Evolutionary conservation across 1,284 basidiomycete species (phyloP).

Genomic region (Fomes fomentarius): DNA sequence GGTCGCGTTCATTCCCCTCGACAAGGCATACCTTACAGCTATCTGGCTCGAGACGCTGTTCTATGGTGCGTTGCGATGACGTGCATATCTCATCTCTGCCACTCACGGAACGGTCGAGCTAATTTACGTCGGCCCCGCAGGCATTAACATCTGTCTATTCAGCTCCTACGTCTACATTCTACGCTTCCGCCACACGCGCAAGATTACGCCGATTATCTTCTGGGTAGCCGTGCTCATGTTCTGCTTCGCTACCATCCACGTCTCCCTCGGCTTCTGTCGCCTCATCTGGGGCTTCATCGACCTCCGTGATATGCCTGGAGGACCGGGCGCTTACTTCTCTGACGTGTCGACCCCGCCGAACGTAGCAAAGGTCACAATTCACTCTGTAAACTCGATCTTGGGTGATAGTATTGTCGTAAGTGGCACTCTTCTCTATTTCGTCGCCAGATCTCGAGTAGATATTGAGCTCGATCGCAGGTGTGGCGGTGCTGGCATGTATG

Average conservation of each 20-base stretch:
- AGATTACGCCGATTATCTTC: slow-evolving; percentile 37
- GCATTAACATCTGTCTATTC: slow-evolving; percentile 42
- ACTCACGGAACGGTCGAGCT: no score
- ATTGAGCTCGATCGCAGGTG: slow-evolving; percentile 26
- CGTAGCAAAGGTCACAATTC: slow-evolving; percentile 43
- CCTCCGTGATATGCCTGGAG: slow-evolving; percentile 36
- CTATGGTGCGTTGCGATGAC: slow-evolving; percentile 37
- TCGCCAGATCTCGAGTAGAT: background rate
- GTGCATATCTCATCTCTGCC: no score
- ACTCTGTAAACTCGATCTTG: slow-evolving; percentile 40
- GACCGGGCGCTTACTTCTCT: slow-evolving; percentile 41
- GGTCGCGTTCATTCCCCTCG: slow-evolving; percentile 32
- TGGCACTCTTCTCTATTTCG: no score
- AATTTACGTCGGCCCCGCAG: no score
- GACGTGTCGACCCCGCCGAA: slow-evolving; percentile 42
- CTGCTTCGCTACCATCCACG: slow-evolving; percentile 39
- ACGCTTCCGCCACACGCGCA: slow-evolving; percentile 33
- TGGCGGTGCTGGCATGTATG: slow-evolving; percentile 44
- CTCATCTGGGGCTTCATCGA: slow-evolving; percentile 43
- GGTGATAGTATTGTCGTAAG: slow-evolving; percentile 41
- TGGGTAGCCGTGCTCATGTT: slow-evolving; percentile 39
- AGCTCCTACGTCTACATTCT: slow-evolving; percentile 38
- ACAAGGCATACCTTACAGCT: slow-evolving; percentile 40
- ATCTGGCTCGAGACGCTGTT: slow-evolving; percentile 42
- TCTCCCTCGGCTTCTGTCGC: slow-evolving; percentile 41